Evolutionary conservation across 169 alveolate species (phyloP), one percentile per base, ranked within the genome.

Genomic region (Babesia sp.): DNA sequence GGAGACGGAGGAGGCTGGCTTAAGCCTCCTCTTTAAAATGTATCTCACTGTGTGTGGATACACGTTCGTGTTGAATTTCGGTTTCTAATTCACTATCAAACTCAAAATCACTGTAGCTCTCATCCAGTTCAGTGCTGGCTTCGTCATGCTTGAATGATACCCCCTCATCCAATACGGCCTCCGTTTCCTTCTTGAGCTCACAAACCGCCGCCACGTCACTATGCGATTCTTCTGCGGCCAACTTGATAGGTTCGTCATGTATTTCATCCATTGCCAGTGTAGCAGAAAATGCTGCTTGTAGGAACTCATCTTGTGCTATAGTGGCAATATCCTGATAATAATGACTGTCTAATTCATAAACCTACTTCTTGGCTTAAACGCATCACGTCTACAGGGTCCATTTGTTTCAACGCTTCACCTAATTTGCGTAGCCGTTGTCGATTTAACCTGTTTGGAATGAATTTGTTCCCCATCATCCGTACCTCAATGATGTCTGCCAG

Each of bases 401-500:
- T 79, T 22, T 54, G 39, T 1, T 37, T 31, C 33, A 79, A 29
- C 34, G 37, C 34, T 26, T 55, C 42, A 4, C 24, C 20, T 53
- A 79, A 50, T 16, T 68, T 66, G 44, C 39, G 68, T 53, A 74
- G 4, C 31, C 83, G n/a, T 20, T 69, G 76, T n/a, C 87, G 31
- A 41, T 70, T 79, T 3, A 79, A 41, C 71, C 87, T 79, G 66
- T 36, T 28, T 28, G 18, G 16, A 14, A 22, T n/a, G 22, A 28
- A 34, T 18, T 26, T 14, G 6, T 28, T 8, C 26, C 22, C 5
- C 36, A 42, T 3, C 11, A 12, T 0, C 11, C 42, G 8, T 53
- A 81, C 89, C 64, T 46, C 20, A 81, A 44, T 22, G 93, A 75
- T 3, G 89, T 70, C 55, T 89, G 91, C 91, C 91, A 89, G 29